These are phyloP conservation scores for Artomyces pyxidatus DNA, from an alignment of 768 basidiomycete species.

Conservation along the genomic window DNA sequence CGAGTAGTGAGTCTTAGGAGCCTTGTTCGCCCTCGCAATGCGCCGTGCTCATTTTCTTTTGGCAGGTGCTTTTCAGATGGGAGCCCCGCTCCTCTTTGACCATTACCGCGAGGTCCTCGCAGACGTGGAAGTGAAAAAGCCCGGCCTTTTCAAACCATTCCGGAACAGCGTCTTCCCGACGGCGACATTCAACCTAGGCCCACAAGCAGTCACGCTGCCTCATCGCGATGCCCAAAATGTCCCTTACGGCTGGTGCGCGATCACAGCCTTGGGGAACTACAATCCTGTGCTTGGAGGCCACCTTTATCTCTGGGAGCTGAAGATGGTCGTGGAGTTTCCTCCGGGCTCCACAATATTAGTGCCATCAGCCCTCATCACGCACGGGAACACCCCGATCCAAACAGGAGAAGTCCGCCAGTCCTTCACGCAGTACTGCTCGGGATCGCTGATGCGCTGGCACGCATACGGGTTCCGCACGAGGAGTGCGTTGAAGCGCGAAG, in stretches of 20 bases:
- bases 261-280: slow-evolving; percentile 10
- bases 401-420: slow-evolving; percentile 1
- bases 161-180: slow-evolving; percentile 11
- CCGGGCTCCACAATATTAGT: slow-evolving; percentile 13
- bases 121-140: neutral
- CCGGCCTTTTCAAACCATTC: slow-evolving; percentile 8
- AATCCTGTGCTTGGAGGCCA: slow-evolving; percentile 12
- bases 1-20: neutral
- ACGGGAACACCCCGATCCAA: slow-evolving; percentile 14
- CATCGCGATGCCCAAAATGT: slow-evolving; percentile 10
- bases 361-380: slow-evolving; percentile 12
- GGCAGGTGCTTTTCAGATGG: too few species aligned
- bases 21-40: neutral
- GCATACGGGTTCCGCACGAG: slow-evolving; percentile 1
- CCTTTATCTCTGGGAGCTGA: slow-evolving; percentile 11
- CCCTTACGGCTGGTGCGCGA: slow-evolving; percentile 7
- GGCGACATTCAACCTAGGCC: slow-evolving; percentile 13
- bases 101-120: neutral
- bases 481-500: neutral
- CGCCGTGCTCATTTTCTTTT: too few species aligned
- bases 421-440: slow-evolving; percentile 3
- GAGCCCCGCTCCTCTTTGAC: neutral
- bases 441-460: slow-evolving; percentile 1
- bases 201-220: neutral
- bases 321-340: slow-evolving; percentile 16